These are phyloP conservation scores for Cadophora gregata DNA, from an alignment of 2,329 filamentous ascomycete genomes.

Conservation along the genomic window DNA sequence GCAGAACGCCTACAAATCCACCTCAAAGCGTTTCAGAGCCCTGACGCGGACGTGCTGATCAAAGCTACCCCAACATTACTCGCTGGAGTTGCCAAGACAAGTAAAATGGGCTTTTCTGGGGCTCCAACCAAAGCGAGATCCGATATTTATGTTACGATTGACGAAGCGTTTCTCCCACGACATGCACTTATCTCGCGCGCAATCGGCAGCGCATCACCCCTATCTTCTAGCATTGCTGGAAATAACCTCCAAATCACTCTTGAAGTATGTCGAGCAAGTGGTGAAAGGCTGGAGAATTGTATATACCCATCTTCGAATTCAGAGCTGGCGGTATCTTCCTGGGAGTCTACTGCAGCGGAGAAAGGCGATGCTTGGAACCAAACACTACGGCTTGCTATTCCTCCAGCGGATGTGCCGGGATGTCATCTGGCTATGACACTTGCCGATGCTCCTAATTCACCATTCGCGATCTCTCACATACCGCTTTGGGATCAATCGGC, in stretches of 20 bases:
- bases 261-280: conserved; percentile 80
- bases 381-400: conserved; percentile 80
- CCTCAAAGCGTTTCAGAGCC: conserved; percentile 76
- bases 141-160: conserved; percentile 92
- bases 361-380: conserved; percentile 86
- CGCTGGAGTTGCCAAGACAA: conserved; percentile 79
- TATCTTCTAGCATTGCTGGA: conserved; percentile 66
- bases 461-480: conserved; percentile 91
- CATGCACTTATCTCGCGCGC: conserved; percentile 74
- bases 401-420: conserved; percentile 78
- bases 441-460: conserved; percentile 82
- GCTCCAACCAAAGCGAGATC: conserved; percentile 87
- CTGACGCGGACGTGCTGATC: conserved; percentile 81
- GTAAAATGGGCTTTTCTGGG: conserved; percentile 91
- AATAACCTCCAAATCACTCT: conserved; percentile 85
- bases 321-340: conserved; percentile 73
- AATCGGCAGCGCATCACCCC: conserved; percentile 75
- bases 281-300: conserved; percentile 84
- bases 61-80: conserved; percentile 87
- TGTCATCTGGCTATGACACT: conserved; percentile 91
- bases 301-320: conserved; percentile 88
- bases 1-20: conserved; percentile 82
- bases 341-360: conserved; percentile 83
- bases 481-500: conserved; percentile 92
- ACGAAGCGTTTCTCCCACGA: conserved; percentile 77